Base-by-base conservation (phyloP, 2,329 filamentous ascomycete species). In the Aspergillus persii region DNA sequence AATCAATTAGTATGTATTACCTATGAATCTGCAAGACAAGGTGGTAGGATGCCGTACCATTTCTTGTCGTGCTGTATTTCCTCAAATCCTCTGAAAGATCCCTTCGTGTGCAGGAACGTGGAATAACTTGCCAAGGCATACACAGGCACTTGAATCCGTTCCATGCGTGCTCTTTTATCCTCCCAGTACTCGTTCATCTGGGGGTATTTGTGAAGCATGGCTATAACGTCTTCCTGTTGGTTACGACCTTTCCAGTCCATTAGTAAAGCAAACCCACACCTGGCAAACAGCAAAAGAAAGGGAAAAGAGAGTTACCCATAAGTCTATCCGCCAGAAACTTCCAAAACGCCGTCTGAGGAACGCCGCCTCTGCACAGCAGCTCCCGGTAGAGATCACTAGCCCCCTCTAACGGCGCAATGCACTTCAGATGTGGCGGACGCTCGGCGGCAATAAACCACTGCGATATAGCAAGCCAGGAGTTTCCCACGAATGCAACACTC, bases 401-500 rank as follows among this genome's bases (percentile, higher is more conserved):
- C 26, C 12, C 53, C 12, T 55, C 53, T 29, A 27, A 50, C 8
- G 53, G 53, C 3, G 53, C 53, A 46, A 55, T 55, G 5, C 12
- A 7, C 44, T 49, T 50, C 26, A 55, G 23, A 7, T n/a, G 27
- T 1, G 53, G 53, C 2, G 53, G 44, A n/a, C 39, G 26, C 15
- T 18, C n/a, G 8, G 29, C 44, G 3, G 53, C 53, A 2, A 49
- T 55, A 11, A 36, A 63, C 61, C 48, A 65, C 41, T 65, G 63
- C 4, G 46, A 29, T 4, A 55, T 61, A 18, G 59, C 58, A 11
- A 63, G 47, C 39, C 53, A 61, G 2, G 63, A 63, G 48, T 65
- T 63, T 6, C 61, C 61, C 9, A 57, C 57, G 8, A 65, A 27
- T 8, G 52, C 59, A 27, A 65, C 53, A 50, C 49, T 56, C 3